Conservation (phyloP, 1,284 basidiomycete genomes). For the Apiotrichum mycotoxinovorans region DNA sequence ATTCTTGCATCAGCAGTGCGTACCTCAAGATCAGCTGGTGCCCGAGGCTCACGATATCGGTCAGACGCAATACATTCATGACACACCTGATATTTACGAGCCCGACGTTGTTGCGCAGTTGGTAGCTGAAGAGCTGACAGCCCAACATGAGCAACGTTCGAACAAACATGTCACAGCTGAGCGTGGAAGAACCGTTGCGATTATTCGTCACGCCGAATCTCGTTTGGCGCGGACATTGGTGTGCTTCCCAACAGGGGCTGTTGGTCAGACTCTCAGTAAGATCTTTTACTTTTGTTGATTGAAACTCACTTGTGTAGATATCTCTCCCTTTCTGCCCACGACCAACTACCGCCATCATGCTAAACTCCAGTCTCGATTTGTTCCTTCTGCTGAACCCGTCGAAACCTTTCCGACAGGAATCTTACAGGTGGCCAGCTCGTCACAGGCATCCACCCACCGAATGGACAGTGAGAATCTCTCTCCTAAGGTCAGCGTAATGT, state of each 20-base stretch:
- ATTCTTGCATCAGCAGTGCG: conserved; percentile 22
- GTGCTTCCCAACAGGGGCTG: conserved; percentile 29
- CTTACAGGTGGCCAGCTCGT: conserved; percentile 5
- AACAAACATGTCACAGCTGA: too few relatives aligned
- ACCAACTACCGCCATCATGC: conserved; percentile 8
- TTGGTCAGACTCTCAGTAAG: conserved; percentile 36
- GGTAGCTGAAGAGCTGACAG: conserved; percentile 15
- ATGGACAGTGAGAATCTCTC: conserved; percentile 3
- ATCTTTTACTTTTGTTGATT: not conserved
- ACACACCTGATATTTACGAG: conserved; percentile 9
- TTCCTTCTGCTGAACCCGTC: conserved; percentile 14
- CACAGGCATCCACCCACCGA: not conserved
- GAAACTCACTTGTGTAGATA: conserved; percentile 17
- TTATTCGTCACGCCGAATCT: conserved; percentile 17
- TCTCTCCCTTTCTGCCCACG: conserved; percentile 28
- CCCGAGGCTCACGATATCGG: not conserved
- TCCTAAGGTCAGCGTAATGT: not conserved
- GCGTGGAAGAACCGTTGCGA: conserved; percentile 12
- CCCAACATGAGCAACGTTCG: conserved; percentile 2
- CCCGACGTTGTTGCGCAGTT: conserved; percentile 3
- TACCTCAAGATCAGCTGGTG: not conserved
- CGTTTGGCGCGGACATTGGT: conserved; percentile 20
- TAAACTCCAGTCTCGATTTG: conserved; percentile 10
- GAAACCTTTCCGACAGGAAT: not conserved
- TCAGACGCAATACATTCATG: conserved; percentile 7